Evolutionary conservation across 164 flowering plant species (phyloP), one percentile per base, ranked within the genome.

Genomic region (Magnolia officinalis): DNA sequence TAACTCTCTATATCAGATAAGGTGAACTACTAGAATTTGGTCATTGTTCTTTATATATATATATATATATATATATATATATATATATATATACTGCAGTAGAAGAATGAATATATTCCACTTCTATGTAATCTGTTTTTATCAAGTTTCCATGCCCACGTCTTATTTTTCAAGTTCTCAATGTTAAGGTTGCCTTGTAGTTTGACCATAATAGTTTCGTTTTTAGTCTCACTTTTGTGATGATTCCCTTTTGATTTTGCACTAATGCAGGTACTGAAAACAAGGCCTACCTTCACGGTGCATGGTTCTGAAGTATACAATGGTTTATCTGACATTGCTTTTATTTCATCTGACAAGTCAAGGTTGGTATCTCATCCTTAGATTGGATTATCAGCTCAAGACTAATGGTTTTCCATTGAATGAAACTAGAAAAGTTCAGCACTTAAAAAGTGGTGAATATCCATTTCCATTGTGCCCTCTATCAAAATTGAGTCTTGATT

Each of bases 271-370:
- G 86, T 91, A 20, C 77, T 96, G 78, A 82, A 82, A 80, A 85
- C 87, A 80, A 87, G 84, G 80, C 84, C 87, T 16, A 65, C 82
- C 73, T 66, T 86, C 77, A 83, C 82, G 37, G 78, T 87, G 76
- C 81, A 85, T 84, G 91, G 94, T 1, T 84, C 63, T 74, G 81
- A 77, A 72, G 80, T 52, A 31, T 82, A 58, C 45, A 88, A 74
- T 79, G 99, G 99, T 65, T 76, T 96, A 64, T 84, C 89, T 70
- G 98, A 93, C 79, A 77, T 96, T 75, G 87, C 94, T 71, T 92
- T 91, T 82, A 77, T 85, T 74, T 82, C 90, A 13, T 69, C 23
- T 78, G 93, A 89, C 77, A 77, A 83, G 37, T 89, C 95, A 79
- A 89, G 98, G 99, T 96, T 21, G 49, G 83, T 69, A 26, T 37